Evolutionary conservation across 371 early-diverging fungal species (phyloP).

Genomic region (Syncephalastrum racemosum): DNA sequence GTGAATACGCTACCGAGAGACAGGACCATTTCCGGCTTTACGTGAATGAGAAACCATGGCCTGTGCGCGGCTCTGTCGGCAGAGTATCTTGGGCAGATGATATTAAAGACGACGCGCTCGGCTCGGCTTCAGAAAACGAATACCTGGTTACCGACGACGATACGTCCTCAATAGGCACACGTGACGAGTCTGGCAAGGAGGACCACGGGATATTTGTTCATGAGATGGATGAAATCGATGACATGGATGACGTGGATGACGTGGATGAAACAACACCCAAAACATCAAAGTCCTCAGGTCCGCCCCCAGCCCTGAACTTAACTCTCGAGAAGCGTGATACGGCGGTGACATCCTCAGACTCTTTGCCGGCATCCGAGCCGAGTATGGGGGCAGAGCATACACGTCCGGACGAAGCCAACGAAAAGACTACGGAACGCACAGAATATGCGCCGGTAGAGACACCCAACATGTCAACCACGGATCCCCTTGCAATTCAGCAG

Average conservation of each 20-base stretch:
- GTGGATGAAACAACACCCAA: conserved; percentile 4
- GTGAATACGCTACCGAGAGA: not conserved
- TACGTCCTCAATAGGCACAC: too few species aligned
- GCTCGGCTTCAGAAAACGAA: not conserved
- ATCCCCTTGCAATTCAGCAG: conserved; percentile 28
- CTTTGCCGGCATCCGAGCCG: not conserved
- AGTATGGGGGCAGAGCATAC: conserved; percentile 1
- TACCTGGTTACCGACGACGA: conserved; percentile 30
- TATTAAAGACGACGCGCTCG: not conserved
- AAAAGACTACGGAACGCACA: not conserved
- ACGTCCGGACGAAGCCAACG: not conserved
- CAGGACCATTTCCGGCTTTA: conserved; percentile 13
- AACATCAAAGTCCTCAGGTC: not conserved
- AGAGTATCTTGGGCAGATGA: not conserved
- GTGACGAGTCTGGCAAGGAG: too few species aligned
- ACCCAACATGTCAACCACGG: conserved; percentile 10
- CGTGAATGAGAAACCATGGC: conserved; percentile 41
- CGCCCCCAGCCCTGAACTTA: not conserved
- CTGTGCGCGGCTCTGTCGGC: conserved; percentile 15
- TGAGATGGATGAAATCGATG: conserved; percentile 23
- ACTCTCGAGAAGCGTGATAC: too few species aligned
- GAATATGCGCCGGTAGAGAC: not conserved
- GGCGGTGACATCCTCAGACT: too few species aligned
- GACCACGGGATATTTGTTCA: conserved; percentile 48
- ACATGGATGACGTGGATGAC: conserved; percentile 36